phyloP scores from a whole-genome alignment of 75 land plant genomes.

The Larix kaempferi region DNA sequence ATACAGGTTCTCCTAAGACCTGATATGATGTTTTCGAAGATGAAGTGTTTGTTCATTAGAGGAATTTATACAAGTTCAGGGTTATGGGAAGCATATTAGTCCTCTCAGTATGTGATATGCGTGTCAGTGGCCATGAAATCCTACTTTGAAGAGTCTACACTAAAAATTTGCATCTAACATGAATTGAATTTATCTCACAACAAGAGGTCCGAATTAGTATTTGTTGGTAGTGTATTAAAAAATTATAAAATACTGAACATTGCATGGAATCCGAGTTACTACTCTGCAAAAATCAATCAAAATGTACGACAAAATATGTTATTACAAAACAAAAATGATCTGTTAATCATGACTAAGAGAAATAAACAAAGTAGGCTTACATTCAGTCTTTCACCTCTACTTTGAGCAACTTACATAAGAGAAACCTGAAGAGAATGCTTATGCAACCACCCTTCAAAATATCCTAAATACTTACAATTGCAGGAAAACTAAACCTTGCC shows the following conservation, averaged over 20 bases:
- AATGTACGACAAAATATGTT: background rate
- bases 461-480: background rate
- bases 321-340: background rate
- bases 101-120: constrained; percentile 52
- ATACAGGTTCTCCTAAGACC: constrained; percentile 77
- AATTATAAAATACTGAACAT: background rate
- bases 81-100: constrained; percentile 57
- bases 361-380: background rate
- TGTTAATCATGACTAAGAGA: background rate
- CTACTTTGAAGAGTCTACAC: too few species aligned
- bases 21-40: constrained; percentile 88
- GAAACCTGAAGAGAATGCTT: constrained; percentile 2
- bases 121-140: too few species aligned
- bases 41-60: constrained; percentile 65
- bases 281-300: background rate
- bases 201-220: background rate
- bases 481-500: constrained; percentile 2
- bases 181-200: background rate
- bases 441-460: constrained; percentile 3
- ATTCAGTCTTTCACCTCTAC: background rate
- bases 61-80: constrained; percentile 52
- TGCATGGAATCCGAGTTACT: background rate
- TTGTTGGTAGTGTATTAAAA: background rate
- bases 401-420: background rate
- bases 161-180: background rate